Conservation (phyloP, 306 rosid genomes). For the Dalbergia cultrata region DNA sequence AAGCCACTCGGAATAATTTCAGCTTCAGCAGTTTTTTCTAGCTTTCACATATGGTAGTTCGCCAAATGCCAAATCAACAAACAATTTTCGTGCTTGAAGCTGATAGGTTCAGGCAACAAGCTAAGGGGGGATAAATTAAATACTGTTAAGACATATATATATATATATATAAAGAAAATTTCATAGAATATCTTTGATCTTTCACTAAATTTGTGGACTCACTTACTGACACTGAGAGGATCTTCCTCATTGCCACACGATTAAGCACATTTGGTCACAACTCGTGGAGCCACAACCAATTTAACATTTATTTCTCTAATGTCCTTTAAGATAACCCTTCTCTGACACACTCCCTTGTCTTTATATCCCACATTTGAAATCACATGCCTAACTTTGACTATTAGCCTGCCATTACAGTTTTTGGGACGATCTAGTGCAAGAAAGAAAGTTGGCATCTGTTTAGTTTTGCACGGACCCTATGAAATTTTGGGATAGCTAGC, state of each 20-base stretch:
- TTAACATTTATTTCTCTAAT: slow-evolving; percentile 39
- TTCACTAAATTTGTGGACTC: slow-evolving; percentile 20
- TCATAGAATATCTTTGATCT: slow-evolving; percentile 17
- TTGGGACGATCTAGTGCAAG: slow-evolving; percentile 40
- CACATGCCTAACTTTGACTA: slow-evolving; percentile 61
- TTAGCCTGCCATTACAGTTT: slow-evolving; percentile 48
- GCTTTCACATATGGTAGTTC: slow-evolving; percentile 8
- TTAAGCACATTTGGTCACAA: slow-evolving; percentile 38
- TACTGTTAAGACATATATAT: too few species aligned
- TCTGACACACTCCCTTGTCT: slow-evolving; percentile 55
- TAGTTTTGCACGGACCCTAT: background rate
- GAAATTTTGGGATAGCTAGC: background rate
- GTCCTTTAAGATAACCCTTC: slow-evolving; percentile 47
- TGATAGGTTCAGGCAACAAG: background rate
- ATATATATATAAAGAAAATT: background rate
- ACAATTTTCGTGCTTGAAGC: slow-evolving; percentile 39
- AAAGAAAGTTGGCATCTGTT: slow-evolving; percentile 34
- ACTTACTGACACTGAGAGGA: slow-evolving; percentile 15
- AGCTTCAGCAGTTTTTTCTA: slow-evolving; percentile 35
- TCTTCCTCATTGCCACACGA: slow-evolving; percentile 37
- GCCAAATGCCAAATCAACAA: background rate
- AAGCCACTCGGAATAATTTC: slow-evolving; percentile 41
- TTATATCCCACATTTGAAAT: slow-evolving; percentile 47
- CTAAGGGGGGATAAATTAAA: too few species aligned
- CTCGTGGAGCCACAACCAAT: slow-evolving; percentile 41